These are phyloP conservation scores for Allium fistulosum DNA, from an alignment of 106 monocot genomes.

Conservation along the genomic window DNA sequence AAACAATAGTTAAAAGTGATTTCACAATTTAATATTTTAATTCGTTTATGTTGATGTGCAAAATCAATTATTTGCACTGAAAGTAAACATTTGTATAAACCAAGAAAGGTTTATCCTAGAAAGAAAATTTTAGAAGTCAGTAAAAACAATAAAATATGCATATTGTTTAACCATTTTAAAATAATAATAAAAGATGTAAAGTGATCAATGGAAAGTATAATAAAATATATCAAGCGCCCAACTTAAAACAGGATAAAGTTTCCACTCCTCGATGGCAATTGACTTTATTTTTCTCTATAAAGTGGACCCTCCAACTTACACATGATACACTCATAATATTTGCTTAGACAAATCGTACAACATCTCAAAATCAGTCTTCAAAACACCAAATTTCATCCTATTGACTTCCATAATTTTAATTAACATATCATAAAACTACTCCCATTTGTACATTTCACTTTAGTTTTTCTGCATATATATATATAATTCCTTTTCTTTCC, in stretches of 20 bases:
- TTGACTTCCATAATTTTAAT: not conserved
- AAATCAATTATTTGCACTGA: no score
- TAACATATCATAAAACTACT: not conserved
- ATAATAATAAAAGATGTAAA: no score
- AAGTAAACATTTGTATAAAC: no score
- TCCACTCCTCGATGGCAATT: not conserved
- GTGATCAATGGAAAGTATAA: no score
- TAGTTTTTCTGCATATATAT: not conserved
- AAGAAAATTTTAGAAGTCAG: no score
- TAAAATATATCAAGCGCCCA: not conserved
- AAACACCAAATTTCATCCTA: not conserved
- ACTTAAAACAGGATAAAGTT: not conserved
- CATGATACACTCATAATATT: not conserved
- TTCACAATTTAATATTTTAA: no score
- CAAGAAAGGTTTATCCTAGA: no score
- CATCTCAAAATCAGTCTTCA: slow-evolving; percentile 1
- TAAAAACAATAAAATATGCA: no score
- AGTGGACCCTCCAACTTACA: not conserved
- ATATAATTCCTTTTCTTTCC: not conserved
- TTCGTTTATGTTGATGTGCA: no score
- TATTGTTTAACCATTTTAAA: no score
- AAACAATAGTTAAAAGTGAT: no score
- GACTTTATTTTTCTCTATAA: not conserved
- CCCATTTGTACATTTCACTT: no score
- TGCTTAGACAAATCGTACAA: not conserved